Base-by-base conservation (phyloP, 2,329 filamentous ascomycete species). In the Elsinoe ampelina region DNA sequence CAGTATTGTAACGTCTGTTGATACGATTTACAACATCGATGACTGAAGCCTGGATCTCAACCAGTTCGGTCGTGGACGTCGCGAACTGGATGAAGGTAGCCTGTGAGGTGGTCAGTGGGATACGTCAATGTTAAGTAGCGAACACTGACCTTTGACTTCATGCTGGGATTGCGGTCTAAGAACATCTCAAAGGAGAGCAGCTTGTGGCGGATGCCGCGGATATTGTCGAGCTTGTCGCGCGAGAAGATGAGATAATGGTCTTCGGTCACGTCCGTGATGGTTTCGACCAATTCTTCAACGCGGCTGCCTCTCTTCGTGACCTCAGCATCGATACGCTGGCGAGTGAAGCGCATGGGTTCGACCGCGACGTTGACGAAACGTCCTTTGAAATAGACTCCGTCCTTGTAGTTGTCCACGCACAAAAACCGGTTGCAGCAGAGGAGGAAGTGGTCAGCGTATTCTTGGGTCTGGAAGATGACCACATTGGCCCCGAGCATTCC, bases 11-110 rank as follows among this genome's bases (percentile, higher is more conserved):
- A 0, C 84, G 84, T 0, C 89, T 93, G 70, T 97, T 95, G 68
- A 97, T 92, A 59, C 92, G 84, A 54, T 89, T 95, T 61, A 95
- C 90, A 68, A 97, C 96, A 68, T 96, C 90, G 1, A 89, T 91
- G 20, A 97, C 86, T 0, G 87, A 89, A 1, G 88, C 87, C 64
- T 95, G 87, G 8, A 96, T 79, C 66, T 96, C 91, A 17, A 83
- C 82, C 68, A 95, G 88, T 67, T 96, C 91, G 22, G 86, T 90
- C 1, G 88, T 89, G 1, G 91, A 95, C 2, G 93, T 87, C 2
- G 91, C 92, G 12, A 97, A 92, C 72, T 97, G 92, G 58, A 97
- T 92, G 60, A 97, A 77, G 26, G 96, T 90, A 12, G 92, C 87
- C 67, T 87, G 58, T 13, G 8, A 47, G n/a, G 8, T 12, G 20